Conservation (phyloP, 1,139 yeast species). For the Maudiozyma humilis region DNA sequence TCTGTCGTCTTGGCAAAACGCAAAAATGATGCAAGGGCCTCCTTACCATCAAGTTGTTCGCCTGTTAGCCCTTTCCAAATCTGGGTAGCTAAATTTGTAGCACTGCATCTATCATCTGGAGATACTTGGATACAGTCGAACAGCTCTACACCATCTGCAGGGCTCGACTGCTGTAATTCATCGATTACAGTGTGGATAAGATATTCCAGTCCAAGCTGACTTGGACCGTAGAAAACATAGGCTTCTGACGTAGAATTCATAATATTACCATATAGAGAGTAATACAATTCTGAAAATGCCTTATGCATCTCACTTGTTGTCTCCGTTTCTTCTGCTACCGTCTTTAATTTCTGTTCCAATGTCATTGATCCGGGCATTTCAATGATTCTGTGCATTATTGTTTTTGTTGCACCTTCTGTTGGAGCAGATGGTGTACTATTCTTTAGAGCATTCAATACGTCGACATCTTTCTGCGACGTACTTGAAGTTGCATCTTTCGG, state of each 20-base stretch:
- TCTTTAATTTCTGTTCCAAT: not conserved
- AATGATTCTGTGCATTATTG: not conserved
- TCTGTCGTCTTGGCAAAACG: slow-evolving; percentile 34
- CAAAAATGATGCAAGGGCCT: slow-evolving; percentile 33
- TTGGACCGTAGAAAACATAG: not conserved
- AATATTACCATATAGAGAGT: not conserved
- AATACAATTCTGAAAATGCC: not conserved
- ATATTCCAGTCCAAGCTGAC: not conserved
- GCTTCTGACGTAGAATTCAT: not conserved
- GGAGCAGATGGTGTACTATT: not conserved
- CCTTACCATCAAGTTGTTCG: not conserved
- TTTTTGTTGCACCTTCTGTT: not conserved
- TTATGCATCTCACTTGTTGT: not conserved
- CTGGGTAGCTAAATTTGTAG: not conserved
- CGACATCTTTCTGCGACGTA: not conserved
- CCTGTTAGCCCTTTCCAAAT: slow-evolving; percentile 1
- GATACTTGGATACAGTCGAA: not conserved
- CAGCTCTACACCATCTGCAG: not conserved
- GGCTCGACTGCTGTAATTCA: not conserved
- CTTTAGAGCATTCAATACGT: not conserved
- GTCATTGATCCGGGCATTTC: not conserved
- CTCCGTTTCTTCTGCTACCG: not conserved
- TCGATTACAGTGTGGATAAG: not conserved
- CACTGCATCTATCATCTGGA: not conserved
- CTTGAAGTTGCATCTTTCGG: not conserved